Conservation (phyloP, 768 basidiomycete species). For the Suillus occidentalis region DNA sequence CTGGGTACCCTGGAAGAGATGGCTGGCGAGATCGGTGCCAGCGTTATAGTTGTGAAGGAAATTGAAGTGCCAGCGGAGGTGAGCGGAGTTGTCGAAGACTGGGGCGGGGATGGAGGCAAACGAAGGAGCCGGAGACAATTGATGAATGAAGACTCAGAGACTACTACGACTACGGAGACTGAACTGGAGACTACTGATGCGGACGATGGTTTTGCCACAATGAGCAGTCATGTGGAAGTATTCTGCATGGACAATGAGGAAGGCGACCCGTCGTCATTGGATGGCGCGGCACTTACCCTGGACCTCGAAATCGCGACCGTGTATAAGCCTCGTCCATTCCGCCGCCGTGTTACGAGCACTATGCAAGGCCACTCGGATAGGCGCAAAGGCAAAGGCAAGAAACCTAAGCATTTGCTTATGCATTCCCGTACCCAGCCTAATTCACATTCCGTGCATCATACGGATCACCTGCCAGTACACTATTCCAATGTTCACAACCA, state of each 20-base stretch:
- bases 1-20: constrained; percentile 89
- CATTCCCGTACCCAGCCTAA: constrained; percentile 24
- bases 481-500: background rate
- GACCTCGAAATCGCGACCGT: constrained; percentile 71
- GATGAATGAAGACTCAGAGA: constrained; percentile 26
- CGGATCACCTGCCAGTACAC: background rate
- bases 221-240: constrained; percentile 27
- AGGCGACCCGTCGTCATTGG: constrained; percentile 34
- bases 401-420: constrained; percentile 27
- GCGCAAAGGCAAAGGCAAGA: constrained; percentile 28
- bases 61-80: constrained; percentile 70
- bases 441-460: constrained; percentile 1
- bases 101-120: constrained; percentile 28
- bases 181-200: constrained; percentile 37
- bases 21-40: constrained; percentile 92
- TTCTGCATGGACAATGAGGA: constrained; percentile 51
- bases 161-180: constrained; percentile 39
- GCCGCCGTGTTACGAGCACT: constrained; percentile 39
- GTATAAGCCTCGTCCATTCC: constrained; percentile 70
- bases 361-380: constrained; percentile 10
- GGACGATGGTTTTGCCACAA: constrained; percentile 26
- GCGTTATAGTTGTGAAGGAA: constrained; percentile 88
- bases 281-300: constrained; percentile 38
- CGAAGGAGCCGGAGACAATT: constrained; percentile 37
- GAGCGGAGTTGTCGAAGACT: constrained; percentile 35